Percentiles rank a stretch among this genome's conserved stretches.
phyloP scores from a whole-genome alignment of 306 rosid genomes.

The Corylus avellana region DNA sequence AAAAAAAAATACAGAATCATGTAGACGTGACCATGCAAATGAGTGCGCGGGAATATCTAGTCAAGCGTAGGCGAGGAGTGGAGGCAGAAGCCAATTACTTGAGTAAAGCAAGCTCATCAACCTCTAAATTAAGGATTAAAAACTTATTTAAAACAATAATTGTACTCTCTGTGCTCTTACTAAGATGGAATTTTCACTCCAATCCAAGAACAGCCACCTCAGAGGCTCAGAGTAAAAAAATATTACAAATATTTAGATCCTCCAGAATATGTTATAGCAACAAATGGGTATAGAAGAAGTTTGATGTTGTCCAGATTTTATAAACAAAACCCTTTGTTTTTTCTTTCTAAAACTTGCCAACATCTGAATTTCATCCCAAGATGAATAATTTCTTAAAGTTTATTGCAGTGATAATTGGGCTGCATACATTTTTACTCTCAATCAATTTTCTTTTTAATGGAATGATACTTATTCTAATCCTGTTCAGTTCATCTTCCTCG shows the following conservation, averaged over 20 bases:
- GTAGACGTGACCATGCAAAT: background rate
- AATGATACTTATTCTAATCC: no score
- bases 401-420: no score
- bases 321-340: background rate
- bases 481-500: no score
- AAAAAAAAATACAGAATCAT: no score
- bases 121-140: background rate
- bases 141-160: constrained; percentile 8
- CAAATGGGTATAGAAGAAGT: background rate
- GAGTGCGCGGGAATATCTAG: background rate
- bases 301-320: background rate
- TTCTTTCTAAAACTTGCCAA: no score
- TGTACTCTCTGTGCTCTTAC: background rate
- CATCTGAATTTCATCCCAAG: no score
- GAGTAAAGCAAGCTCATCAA: background rate
- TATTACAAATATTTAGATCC: background rate
- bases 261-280: background rate
- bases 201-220: constrained; percentile 20
- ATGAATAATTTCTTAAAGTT: no score
- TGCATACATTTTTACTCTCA: no score
- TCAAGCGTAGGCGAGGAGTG: background rate
- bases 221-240: background rate
- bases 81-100: background rate
- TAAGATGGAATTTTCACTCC: constrained; percentile 15
- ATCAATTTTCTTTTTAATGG: no score